Evolutionary conservation across 2,329 filamentous ascomycete species (phyloP), one percentile per base, ranked within the genome.

Genomic region (Pseudogymnoascus sp.): DNA sequence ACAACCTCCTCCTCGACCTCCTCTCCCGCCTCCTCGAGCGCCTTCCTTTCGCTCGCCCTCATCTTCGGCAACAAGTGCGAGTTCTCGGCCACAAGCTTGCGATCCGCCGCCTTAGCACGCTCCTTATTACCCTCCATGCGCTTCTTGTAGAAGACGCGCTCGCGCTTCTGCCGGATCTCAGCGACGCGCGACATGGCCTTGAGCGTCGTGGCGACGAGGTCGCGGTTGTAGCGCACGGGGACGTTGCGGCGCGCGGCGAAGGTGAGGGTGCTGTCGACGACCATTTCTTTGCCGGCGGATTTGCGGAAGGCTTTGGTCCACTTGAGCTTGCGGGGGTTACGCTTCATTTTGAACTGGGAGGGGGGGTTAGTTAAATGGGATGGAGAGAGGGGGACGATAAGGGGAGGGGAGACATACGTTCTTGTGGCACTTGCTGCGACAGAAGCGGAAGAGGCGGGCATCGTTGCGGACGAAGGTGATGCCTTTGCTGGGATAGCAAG

Each of bases 271-370:
- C 85, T 89, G 81, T 99, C 94, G 76, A 97, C 92, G 62, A 90
- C 89, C 90, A 96, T 85, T 73, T 86, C 82, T 79, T 91, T 95
- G 78, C 90, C 90, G 62, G 89, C 87, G 16, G 88, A 84, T 73
- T 87, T 88, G 71, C 91, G 88, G 82, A 92, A 93, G 59, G 90
- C 86, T 81, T 97, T 96, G 65, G 93, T 97, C 94, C 93, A 97
- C 77, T 91, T 94, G 69, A 97, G 84, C 77, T 97, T 96, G 74
- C 93, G 87, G 35, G 93, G 92, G 78, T 97, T 97, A 67, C 94
- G 87, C 88, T 96, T 96, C 90, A 96, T 96, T 78, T 95, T 94
- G 84, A 95, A 96, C 81, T 85, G 66, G 58, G 5, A 1, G 11
- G 9, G 28, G 25, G 18, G 4, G 34, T 54, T 61, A 57, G 28